phyloP scores from a whole-genome alignment of 176 grass and related monocot genomes.

The Urochloa ruziziensis region DNA sequence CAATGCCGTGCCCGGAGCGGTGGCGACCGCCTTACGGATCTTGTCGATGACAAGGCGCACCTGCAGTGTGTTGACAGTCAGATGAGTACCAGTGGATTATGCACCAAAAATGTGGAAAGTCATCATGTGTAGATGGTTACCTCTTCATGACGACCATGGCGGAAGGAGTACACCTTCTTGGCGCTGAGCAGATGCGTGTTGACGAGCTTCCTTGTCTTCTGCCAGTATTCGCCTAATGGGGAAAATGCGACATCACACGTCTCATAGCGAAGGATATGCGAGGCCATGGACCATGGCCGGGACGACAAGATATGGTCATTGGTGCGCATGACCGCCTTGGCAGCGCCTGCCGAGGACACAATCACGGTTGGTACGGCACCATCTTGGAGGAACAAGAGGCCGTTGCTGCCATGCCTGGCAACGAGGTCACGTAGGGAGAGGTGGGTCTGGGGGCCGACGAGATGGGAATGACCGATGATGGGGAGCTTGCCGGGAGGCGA shows the following conservation, averaged over 20 bases:
- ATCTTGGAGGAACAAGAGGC: neutral
- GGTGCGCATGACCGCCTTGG: neutral
- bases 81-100: too few species aligned
- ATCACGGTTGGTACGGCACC: neutral
- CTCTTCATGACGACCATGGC: neutral
- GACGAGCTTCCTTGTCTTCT: neutral
- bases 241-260: neutral
- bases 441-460: neutral
- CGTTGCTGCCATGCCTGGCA: neutral
- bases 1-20: neutral
- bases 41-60: neutral
- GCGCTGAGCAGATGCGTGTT: neutral
- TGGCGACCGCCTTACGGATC: neutral
- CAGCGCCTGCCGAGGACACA: neutral
- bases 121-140: neutral
- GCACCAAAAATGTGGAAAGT: too few species aligned
- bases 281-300: constrained; percentile 3
- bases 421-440: neutral
- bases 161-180: constrained; percentile 13
- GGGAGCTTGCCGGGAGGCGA: neutral
- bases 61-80: neutral
- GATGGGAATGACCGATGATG: neutral
- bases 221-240: neutral
- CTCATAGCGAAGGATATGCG: neutral
- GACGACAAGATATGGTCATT: neutral